Conservation (phyloP, 2,329 filamentous ascomycete species). For the Penicillium brasilianum region DNA sequence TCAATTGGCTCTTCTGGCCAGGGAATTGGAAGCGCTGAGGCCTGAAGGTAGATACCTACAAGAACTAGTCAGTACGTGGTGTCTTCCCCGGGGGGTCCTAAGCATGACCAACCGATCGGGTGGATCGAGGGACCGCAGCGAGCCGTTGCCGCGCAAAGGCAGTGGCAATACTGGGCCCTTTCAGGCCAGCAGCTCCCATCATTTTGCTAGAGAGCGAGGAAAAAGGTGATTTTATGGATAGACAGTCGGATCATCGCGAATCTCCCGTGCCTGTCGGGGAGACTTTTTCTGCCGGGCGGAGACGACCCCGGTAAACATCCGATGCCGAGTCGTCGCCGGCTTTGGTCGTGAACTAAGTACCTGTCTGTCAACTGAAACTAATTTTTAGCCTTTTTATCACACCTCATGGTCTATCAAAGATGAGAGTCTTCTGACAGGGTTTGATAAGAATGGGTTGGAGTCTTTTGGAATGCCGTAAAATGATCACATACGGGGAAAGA, state of each 20-base stretch:
- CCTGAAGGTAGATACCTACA: slow-evolving; percentile 44
- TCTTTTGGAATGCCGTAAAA: not conserved
- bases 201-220: slow-evolving; percentile 45
- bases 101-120: slow-evolving; percentile 42
- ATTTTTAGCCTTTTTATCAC: no score
- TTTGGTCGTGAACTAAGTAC: not conserved
- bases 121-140: slow-evolving; percentile 35
- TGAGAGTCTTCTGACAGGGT: no score
- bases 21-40: slow-evolving; percentile 31
- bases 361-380: no score
- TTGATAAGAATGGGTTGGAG: no score
- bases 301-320: slow-evolving; percentile 24
- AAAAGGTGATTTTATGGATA: slow-evolving; percentile 17
- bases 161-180: slow-evolving; percentile 53
- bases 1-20: slow-evolving; percentile 28
- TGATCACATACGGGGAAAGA: no score
- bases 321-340: slow-evolving; percentile 1
- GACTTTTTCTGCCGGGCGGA: slow-evolving; percentile 46
- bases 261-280: slow-evolving; percentile 38
- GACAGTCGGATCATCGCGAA: slow-evolving; percentile 20
- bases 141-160: slow-evolving; percentile 40
- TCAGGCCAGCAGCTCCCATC: slow-evolving; percentile 61
- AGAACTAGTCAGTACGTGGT: slow-evolving; percentile 25
- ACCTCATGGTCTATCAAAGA: no score
- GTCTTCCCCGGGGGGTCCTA: slow-evolving; percentile 4